Evolutionary conservation across 129 eudicot genomes (phyloP), one percentile per base, ranked within the genome.

Genomic region (Flaveria trinervia): DNA sequence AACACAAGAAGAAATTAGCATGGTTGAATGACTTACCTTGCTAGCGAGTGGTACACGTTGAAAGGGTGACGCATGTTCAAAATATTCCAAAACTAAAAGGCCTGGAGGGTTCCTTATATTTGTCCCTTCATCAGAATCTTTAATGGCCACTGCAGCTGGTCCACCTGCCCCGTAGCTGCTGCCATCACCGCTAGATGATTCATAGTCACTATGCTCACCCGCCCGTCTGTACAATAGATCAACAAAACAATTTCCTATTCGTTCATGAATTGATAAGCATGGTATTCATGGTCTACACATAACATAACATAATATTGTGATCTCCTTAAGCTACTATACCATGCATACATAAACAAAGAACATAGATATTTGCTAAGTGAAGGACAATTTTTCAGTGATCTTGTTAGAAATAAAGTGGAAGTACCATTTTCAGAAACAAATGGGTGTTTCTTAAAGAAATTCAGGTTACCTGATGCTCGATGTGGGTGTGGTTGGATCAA

Each of bases 171-270:
- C 92, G 64, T 83, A 86, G 61, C 91, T 88, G 23, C 88, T 88
- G 28, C 88, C 86, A 43, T 84, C 91, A 75, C 92, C 87, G 74
- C 90, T 86, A 26, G 97, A 88, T 55, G 98, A 93, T 73, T 87
- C 92, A 26, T 71, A 84, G 84, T 93, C 96, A 20, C 96, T 93
- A 49, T 88, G 93, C 77, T 90, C 97, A 73, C 92, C 91, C 3
- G 81, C 76, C 74, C 86, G 84, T 77, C 96, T 93, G 85, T 48
- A 68, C 54, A 25, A 65, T 39, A 13, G 49, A 26, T 18, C 59
- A 62, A 68, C 41, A 74, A 50, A 54, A 50, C n/a, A n/a, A 50
- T 50, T 50, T 7, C 56, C 6, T 50, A 50, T 15, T 50, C 15
- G n/a, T 1, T 14, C 56, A 50, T 50, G 56, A 13, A 50, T 3